Base-by-base conservation (phyloP, 148 eudicot genomes). In the Simmondsia chinensis region DNA sequence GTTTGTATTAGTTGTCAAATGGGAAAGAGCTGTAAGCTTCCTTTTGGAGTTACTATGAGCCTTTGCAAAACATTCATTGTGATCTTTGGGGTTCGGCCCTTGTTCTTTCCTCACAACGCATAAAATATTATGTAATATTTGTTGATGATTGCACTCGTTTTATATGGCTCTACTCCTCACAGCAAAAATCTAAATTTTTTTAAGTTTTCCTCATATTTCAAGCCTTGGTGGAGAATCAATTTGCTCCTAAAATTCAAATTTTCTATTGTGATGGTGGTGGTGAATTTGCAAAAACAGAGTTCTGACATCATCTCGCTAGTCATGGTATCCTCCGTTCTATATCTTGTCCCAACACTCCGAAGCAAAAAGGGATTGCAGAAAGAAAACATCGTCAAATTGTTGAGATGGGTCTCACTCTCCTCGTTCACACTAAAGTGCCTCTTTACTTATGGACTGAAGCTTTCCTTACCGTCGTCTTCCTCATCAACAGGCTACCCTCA, bases 81-180 rank as follows among this genome's bases (percentile, higher is more conserved):
- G 52, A 20, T 19, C 33, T 47, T 15, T 47, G 25, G 52, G 39
- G 52, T 19, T 18, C 15, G 3, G 7, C 52, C 0, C 25, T 27
- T 2, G 24, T 33, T 19, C 1, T 7, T 11, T 47, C 52, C 9
- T 3, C 6, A 8, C 20, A 47, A 32, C 6, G 20, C 9, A 30
- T 16, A 30, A 7, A 16, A 9, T 47, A 31, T 47, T 47, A 47
- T 15, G 52, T 47, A 3, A 31, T 31, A 18, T 47, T 47, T 47
- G 26, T 47, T 2, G 52, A 47, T 31, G 38, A 20, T 3, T 47
- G 24, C 25, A 32, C 38, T 31, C 12, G 52, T 11, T 31, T 47
- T 15, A 47, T 39, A n/a, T 47, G 52, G 52, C 33, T 30, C 20
- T 47, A 23, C 22, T 27, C 37, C 17, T 16, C 20, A 27, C 30